Evolutionary conservation across 257 asterid species (phyloP).

Genomic region (Capsicum chinense): DNA sequence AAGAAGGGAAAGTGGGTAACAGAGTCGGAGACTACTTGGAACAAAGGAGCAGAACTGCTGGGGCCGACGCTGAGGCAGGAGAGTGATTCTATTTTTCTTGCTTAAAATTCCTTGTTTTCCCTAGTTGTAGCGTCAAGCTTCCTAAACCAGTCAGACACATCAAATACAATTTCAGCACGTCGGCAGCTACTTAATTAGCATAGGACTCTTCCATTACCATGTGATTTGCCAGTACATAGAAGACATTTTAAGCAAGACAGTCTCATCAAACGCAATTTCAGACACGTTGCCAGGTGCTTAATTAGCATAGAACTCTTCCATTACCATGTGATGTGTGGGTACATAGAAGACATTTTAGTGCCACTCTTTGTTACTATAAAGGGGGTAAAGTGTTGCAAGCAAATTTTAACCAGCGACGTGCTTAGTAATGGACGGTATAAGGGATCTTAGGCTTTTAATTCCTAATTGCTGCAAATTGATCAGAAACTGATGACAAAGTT

Average conservation of each 20-base stretch:
- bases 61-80: background rate
- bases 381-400: background rate
- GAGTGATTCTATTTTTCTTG: background rate
- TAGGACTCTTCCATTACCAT: background rate
- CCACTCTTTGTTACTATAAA: background rate
- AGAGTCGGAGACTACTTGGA: slow-evolving; percentile 6
- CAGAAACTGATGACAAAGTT: background rate
- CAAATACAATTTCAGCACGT: background rate
- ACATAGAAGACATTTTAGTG: slow-evolving; percentile 7
- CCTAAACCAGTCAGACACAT: slow-evolving; percentile 13
- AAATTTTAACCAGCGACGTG: slow-evolving; percentile 5
- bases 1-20: background rate
- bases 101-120: background rate
- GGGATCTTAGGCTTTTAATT: background rate
- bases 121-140: background rate
- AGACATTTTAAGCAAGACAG: background rate
- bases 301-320: background rate
- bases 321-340: background rate
- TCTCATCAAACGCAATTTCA: slow-evolving; percentile 12
- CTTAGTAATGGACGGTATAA: background rate
- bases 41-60: background rate
- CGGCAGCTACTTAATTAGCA: background rate
- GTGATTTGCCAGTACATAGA: background rate
- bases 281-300: background rate
- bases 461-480: background rate